These are phyloP conservation scores for Glaciozyma martinii DNA, from an alignment of 768 basidiomycete genomes.

Conservation along the genomic window DNA sequence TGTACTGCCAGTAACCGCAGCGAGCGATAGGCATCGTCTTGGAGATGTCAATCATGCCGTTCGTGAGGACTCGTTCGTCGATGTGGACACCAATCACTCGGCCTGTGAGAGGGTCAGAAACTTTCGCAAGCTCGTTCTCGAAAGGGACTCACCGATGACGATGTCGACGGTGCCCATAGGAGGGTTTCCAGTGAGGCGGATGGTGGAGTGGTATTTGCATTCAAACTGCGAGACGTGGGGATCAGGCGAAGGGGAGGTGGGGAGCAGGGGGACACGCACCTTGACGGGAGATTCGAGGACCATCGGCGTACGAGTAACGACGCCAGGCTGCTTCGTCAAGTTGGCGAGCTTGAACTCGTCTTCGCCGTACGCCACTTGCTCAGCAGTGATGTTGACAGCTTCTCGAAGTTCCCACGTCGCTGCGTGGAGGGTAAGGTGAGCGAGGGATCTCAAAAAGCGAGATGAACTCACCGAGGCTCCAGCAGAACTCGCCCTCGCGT, in stretches of 20 bases:
- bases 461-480: conserved; percentile 1
- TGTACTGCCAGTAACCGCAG: conserved; percentile 5
- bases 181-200: conserved; percentile 2
- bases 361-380: conserved; percentile 2
- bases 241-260: too few relatives aligned
- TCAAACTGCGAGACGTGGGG: neutral
- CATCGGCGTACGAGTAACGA: conserved; percentile 2
- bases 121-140: rapidly evolving
- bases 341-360: conserved; percentile 12
- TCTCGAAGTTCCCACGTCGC: conserved; percentile 12
- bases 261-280: neutral
- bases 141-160: neutral
- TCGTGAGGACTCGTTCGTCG: conserved; percentile 2
- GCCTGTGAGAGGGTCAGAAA: neutral
- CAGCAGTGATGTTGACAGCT: conserved; percentile 1
- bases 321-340: neutral
- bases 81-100: conserved; percentile 14
- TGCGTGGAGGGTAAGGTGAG: neutral
- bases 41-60: conserved; percentile 6
- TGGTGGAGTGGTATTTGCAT: conserved; percentile 3
- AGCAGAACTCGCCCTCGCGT: conserved; percentile 9
- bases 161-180: neutral
- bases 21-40: conserved; percentile 9
- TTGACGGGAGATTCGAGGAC: conserved; percentile 6
- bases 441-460: neutral